Evolutionary conservation across 768 basidiomycete genomes (phyloP).

Genomic region (Hericium alpestre): DNA sequence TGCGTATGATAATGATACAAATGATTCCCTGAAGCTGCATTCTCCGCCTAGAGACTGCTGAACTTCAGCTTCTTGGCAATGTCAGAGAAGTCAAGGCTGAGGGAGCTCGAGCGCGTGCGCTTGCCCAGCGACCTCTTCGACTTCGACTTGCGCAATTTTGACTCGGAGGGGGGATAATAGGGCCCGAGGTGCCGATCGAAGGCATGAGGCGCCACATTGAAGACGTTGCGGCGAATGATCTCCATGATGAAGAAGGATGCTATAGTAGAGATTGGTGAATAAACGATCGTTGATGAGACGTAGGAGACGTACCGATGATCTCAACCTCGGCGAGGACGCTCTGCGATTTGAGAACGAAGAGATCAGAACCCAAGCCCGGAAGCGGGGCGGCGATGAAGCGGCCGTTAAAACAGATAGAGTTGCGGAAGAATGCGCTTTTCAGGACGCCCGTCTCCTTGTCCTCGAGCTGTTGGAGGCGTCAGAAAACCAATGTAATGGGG

Average conservation of each 20-base stretch:
- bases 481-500: not conserved
- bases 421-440: constrained; percentile 7
- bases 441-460: not conserved
- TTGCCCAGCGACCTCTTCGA: too few relatives aligned
- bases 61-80: too few relatives aligned
- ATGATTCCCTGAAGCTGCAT: too few relatives aligned
- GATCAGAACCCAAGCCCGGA: constrained; percentile 4
- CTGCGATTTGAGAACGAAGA: constrained; percentile 2
- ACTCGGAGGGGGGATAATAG: not conserved
- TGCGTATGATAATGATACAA: too few relatives aligned
- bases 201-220: constrained; percentile 6
- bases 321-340: constrained; percentile 4
- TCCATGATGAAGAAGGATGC: constrained; percentile 13
- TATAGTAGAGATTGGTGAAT: not conserved
- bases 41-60: too few relatives aligned
- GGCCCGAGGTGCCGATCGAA: constrained; percentile 10
- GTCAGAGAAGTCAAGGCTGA: too few relatives aligned
- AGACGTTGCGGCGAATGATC: constrained; percentile 10
- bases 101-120: too few relatives aligned
- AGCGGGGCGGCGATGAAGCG: constrained; percentile 1
- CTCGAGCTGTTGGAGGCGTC: constrained; percentile 3
- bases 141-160: too few relatives aligned
- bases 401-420: constrained; percentile 2
- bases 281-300: not conserved
- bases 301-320: constrained; percentile 7